Evolutionary conservation across 2,329 filamentous ascomycete species (phyloP).

Genomic region (Colletotrichum endophyticum): DNA sequence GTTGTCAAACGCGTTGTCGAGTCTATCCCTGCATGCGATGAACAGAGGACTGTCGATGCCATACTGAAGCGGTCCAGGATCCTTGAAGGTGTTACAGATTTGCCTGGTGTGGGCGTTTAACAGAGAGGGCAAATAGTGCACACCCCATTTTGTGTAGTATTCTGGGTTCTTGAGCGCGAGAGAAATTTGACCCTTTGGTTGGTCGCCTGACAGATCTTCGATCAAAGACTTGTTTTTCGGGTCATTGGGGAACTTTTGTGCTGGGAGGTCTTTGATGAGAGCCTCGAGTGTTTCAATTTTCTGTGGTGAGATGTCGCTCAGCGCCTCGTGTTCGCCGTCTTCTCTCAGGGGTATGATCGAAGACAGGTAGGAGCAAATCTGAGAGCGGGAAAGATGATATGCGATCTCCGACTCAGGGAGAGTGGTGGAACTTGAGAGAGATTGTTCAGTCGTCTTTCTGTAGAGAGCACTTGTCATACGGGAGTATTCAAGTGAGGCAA

Average conservation of each 20-base stretch:
- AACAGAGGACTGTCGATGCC: conserved; percentile 57
- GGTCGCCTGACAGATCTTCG: conserved; percentile 49
- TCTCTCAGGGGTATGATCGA: conserved; percentile 44
- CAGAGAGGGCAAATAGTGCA: conserved; percentile 62
- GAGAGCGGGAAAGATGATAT: conserved; percentile 58
- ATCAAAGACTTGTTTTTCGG: conserved; percentile 49
- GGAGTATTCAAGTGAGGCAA: conserved; percentile 22
- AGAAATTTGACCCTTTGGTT: conserved; percentile 53
- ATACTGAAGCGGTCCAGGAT: conserved; percentile 61
- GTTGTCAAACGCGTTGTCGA: conserved; percentile 55
- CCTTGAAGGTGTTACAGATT: conserved; percentile 67
- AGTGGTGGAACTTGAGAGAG: conserved; percentile 22
- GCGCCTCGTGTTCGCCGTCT: conserved; percentile 39
- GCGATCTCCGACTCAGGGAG: conserved; percentile 41
- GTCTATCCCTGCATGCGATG: conserved; percentile 48
- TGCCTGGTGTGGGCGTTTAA: conserved; percentile 61
- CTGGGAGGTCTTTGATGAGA: conserved; percentile 39
- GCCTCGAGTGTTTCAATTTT: conserved; percentile 27
- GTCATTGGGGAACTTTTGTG: conserved; percentile 36
- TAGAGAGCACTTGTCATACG: conserved; percentile 22
- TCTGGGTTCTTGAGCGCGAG: conserved; percentile 45
- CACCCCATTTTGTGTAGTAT: conserved; percentile 58
- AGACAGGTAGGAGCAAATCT: conserved; percentile 54
- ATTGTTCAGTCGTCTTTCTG: conserved; percentile 6
- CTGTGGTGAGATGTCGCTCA: not conserved